Percentiles rank a stretch among this genome's conserved stretches.
phyloP scores from a whole-genome alignment of 371 early-diverging fungal species.

The Saksenaea vasiformis region DNA sequence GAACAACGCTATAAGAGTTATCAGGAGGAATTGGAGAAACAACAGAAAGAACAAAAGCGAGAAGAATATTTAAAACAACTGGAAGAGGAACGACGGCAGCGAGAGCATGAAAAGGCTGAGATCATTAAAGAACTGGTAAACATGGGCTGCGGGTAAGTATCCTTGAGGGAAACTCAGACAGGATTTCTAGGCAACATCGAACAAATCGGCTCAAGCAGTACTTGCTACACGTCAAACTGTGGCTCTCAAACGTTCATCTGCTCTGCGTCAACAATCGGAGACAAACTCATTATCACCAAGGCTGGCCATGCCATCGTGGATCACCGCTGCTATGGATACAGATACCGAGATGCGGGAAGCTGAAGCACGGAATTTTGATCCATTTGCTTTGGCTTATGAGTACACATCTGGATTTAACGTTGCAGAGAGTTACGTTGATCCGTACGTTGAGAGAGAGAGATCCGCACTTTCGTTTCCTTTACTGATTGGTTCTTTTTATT shows the following conservation, averaged over 20 bases:
- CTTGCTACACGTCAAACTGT: constrained; percentile 45
- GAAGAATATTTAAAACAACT: constrained; percentile 57
- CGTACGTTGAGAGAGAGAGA: constrained; percentile 34
- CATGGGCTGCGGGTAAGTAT: neutral
- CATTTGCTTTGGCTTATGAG: constrained; percentile 51
- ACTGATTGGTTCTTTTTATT: constrained; percentile 2
- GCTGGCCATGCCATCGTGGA: constrained; percentile 42
- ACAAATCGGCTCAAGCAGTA: constrained; percentile 52
- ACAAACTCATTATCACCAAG: constrained; percentile 14
- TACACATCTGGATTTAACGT: constrained; percentile 48
- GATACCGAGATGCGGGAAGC: constrained; percentile 46
- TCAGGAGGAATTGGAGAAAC: constrained; percentile 47
- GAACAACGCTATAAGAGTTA: constrained; percentile 46
- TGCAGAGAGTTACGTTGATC: constrained; percentile 51
- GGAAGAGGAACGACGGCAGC: constrained; percentile 51
- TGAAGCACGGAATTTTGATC: constrained; percentile 53
- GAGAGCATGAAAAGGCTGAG: constrained; percentile 51
- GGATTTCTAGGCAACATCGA: constrained; percentile 39
- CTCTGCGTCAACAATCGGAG: constrained; percentile 32
- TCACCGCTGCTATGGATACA: constrained; percentile 46
- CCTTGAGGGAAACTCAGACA: neutral
- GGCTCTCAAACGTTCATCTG: constrained; percentile 45
- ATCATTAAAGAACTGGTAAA: constrained; percentile 54
- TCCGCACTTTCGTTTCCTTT: neutral
- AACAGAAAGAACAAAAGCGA: constrained; percentile 51